phyloP scores from a whole-genome alignment of 176 grass and related monocot species.

The Ensete ventricosum region DNA sequence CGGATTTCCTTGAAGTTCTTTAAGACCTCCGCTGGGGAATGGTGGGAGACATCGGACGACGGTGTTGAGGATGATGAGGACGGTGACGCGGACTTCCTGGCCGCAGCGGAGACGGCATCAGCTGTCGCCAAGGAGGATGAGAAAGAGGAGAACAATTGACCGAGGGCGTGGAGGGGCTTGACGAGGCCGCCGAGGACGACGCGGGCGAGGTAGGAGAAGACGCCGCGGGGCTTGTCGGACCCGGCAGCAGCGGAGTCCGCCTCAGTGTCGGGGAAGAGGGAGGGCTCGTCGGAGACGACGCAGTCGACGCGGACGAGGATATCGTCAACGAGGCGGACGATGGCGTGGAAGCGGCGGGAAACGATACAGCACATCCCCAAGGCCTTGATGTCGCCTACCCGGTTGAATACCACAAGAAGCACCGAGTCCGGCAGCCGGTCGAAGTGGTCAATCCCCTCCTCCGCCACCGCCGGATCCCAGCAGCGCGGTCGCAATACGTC shows the following conservation, averaged over 20 bases:
- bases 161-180: slow-evolving; percentile 1
- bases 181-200: slow-evolving; percentile 1
- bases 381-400: slow-evolving; percentile 1
- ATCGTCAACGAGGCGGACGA: neutral
- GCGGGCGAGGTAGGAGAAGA: slow-evolving; percentile 6
- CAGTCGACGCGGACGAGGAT: slow-evolving; percentile 6
- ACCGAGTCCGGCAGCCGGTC: slow-evolving; percentile 9
- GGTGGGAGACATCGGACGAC: neutral
- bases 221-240: neutral
- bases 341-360: slow-evolving; percentile 1
- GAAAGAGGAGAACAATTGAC: neutral
- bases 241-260: neutral
- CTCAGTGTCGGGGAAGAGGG: neutral
- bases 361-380: neutral
- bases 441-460: slow-evolving; percentile 2
- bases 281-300: slow-evolving; percentile 4
- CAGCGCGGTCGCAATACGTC: no score
- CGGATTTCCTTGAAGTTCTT: slow-evolving; percentile 9
- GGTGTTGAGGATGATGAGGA: neutral
- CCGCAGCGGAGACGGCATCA: neutral
- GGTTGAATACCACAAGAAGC: neutral
- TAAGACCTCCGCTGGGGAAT: slow-evolving; percentile 1
- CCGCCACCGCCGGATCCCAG: neutral
- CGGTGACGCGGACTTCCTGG: neutral
- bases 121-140: neutral